These are phyloP conservation scores for Rhodotorula mucilaginosa DNA, from an alignment of 1,284 basidiomycete species.

Conservation along the genomic window DNA sequence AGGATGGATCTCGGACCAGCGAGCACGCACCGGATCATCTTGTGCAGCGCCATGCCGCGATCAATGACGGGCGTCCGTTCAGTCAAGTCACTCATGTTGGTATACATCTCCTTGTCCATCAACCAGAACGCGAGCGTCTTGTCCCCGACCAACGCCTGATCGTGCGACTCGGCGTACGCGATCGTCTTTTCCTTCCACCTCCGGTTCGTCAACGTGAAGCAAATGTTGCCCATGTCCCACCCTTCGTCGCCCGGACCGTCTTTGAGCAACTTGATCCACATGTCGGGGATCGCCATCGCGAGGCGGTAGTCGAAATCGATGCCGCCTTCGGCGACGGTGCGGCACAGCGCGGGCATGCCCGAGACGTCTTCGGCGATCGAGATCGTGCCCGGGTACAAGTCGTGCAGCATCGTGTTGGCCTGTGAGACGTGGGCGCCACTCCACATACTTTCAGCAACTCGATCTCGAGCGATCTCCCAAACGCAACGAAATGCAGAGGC, in stretches of 20 bases:
- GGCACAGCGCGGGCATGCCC: slow-evolving; percentile 93
- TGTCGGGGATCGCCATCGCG: slow-evolving; percentile 97
- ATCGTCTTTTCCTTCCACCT: slow-evolving; percentile 86
- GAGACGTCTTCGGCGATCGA: slow-evolving; percentile 98
- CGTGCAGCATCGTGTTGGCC: slow-evolving; percentile 89
- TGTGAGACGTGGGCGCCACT: slow-evolving; percentile 45
- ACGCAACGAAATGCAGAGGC: not conserved
- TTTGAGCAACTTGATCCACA: slow-evolving; percentile 99
- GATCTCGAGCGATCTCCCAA: accelerated
- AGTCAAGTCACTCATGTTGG: slow-evolving; percentile 88
- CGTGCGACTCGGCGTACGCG: slow-evolving; percentile 93
- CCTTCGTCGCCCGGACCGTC: slow-evolving; percentile 74
- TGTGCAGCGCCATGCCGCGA: slow-evolving; percentile 87
- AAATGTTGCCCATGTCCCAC: slow-evolving; percentile 86
- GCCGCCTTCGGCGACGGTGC: slow-evolving; percentile 75
- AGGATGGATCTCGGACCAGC: not conserved
- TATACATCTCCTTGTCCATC: slow-evolving; percentile 99
- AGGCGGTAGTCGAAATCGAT: slow-evolving; percentile 96
- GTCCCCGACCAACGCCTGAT: slow-evolving; percentile 96
- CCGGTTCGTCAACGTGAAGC: slow-evolving; percentile 85
- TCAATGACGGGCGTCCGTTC: slow-evolving; percentile 83
- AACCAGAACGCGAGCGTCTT: slow-evolving; percentile 98
- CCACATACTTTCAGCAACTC: no score
- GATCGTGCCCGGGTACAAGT: slow-evolving; percentile 72
- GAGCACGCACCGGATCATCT: slow-evolving; percentile 81